Evolutionary conservation across 2,329 filamentous ascomycete genomes (phyloP).

Genomic region (Cladorrhinum sp.): DNA sequence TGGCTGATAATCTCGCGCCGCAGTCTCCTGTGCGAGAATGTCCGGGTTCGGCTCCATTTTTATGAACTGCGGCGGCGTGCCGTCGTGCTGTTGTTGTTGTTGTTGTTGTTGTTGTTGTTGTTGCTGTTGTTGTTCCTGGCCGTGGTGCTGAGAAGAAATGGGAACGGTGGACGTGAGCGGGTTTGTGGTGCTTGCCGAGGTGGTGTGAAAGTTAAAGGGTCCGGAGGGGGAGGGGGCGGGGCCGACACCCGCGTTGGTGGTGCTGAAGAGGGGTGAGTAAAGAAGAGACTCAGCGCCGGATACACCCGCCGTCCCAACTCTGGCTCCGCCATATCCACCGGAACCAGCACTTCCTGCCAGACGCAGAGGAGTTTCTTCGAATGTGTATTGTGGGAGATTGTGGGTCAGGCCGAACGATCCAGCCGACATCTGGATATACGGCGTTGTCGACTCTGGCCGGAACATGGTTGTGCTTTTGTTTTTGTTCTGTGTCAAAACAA

Average conservation of each 20-base stretch:
- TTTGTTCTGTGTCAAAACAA: constrained; percentile 3
- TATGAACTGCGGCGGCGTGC: constrained; percentile 21
- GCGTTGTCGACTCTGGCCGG: constrained; percentile 51
- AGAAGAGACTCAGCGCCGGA: constrained; percentile 23
- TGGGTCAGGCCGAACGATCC: constrained; percentile 41
- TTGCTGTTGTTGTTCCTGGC: not conserved
- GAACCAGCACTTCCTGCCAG: constrained; percentile 11
- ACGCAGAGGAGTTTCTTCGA: constrained; percentile 27
- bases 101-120: not conserved
- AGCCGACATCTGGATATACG: constrained; percentile 41
- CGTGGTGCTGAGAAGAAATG: constrained; percentile 15
- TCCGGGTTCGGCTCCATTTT: constrained; percentile 42
- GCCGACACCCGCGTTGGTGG: constrained; percentile 23
- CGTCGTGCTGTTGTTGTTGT: not conserved
- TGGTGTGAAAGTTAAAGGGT: constrained; percentile 28
- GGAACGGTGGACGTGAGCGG: constrained; percentile 10
- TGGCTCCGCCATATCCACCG: constrained; percentile 14
- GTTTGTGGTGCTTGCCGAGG: constrained; percentile 15
- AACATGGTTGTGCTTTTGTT: constrained; percentile 45
- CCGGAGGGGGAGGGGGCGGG: constrained; percentile 24
- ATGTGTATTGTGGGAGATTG: constrained; percentile 32
- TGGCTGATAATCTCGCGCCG: constrained; percentile 58
- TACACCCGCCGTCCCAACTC: constrained; percentile 18
- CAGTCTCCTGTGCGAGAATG: constrained; percentile 57
- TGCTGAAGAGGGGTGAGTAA: constrained; percentile 26